phyloP scores from a whole-genome alignment of 371 early-diverging fungal genomes.

The Mortierella sp. region DNA sequence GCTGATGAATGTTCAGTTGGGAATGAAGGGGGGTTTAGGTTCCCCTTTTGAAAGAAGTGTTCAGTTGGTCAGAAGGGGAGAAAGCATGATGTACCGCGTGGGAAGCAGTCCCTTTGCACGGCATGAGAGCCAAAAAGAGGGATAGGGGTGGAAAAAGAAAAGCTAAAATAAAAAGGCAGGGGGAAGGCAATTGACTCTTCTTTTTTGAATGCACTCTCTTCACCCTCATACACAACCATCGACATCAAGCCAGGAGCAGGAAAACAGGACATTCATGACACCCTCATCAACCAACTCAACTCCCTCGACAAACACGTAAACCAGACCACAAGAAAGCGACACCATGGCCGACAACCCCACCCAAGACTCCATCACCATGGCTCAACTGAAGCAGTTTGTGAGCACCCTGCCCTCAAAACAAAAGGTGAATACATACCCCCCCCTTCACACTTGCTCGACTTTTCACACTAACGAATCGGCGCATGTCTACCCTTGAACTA shows the following conservation, averaged over 20 bases:
- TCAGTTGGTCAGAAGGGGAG: conserved; percentile 8
- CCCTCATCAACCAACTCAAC: background rate
- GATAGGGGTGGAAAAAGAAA: too few species aligned
- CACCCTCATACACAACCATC: background rate
- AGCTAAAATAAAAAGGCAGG: too few species aligned
- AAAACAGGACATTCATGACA: background rate
- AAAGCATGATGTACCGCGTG: too few species aligned
- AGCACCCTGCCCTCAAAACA: conserved; percentile 44
- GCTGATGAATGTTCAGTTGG: background rate
- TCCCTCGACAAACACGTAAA: background rate
- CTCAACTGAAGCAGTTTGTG: conserved; percentile 55
- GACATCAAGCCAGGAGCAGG: background rate
- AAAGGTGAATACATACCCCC: conserved; percentile 37
- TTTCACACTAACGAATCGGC: too few species aligned
- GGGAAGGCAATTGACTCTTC: too few species aligned
- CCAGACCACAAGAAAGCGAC: background rate
- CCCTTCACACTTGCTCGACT: background rate
- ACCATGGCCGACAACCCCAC: conserved; percentile 53
- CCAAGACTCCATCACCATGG: conserved; percentile 57
- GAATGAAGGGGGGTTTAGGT: background rate
- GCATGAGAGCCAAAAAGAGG: too few species aligned
- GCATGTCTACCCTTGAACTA: too few species aligned
- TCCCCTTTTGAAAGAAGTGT: too few species aligned
- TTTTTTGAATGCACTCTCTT: too few species aligned
- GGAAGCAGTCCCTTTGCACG: conserved; percentile 17